A percentile compares a stretch with the other conserved stretches of the same genome.
These are phyloP conservation scores for Talaromyces nanjingensis DNA, from an alignment of 495 filamentous ascomycete species.

Conservation along the genomic window DNA sequence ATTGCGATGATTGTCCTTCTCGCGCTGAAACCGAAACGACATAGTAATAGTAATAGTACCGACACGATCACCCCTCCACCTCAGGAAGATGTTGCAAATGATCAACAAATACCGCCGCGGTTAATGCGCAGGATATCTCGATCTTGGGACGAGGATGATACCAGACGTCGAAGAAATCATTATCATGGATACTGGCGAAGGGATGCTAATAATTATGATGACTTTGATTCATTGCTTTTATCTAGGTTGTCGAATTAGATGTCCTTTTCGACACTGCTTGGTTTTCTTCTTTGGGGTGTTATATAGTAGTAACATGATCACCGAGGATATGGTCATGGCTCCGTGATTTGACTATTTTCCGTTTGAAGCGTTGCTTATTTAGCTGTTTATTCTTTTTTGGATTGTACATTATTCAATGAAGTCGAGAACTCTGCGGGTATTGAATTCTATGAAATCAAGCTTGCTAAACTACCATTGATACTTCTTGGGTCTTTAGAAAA, in stretches of 20 bases:
- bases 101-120: not conserved
- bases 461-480: not conserved
- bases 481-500: not conserved
- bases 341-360: not conserved
- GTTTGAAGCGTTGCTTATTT: not conserved
- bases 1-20: slow-evolving; percentile 82
- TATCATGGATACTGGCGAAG: not conserved
- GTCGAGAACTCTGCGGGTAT: not conserved
- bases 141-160: not conserved
- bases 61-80: slow-evolving; percentile 16
- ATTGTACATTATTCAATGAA: not conserved
- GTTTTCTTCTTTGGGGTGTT: not conserved
- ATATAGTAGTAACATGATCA: not conserved
- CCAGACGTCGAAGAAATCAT: not conserved
- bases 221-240: not conserved
- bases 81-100: slow-evolving; percentile 8
- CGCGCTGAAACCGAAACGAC: slow-evolving; percentile 70
- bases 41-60: slow-evolving; percentile 14
- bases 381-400: not conserved
- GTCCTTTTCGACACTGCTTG: not conserved
- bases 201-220: not conserved
- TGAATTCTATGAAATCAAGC: not conserved
- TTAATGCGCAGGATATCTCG: not conserved
- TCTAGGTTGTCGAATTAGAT: not conserved
- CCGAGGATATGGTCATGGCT: not conserved